Conservation (phyloP, 257 asterid species). For the Voacanga thouarsii region DNA sequence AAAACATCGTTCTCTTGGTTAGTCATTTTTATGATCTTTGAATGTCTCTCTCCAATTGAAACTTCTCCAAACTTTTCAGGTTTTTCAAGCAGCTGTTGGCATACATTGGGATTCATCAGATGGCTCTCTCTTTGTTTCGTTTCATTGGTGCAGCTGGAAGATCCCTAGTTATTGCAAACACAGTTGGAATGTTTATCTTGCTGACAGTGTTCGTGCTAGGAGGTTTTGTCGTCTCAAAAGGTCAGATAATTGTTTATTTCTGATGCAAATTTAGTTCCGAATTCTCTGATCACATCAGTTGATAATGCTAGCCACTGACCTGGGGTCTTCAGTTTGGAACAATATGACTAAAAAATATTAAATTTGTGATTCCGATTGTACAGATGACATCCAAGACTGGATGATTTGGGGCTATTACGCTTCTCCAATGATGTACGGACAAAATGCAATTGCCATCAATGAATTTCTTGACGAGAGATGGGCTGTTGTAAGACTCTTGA, state of each 20-base stretch:
- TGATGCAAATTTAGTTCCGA: neutral
- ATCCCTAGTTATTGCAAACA: constrained; percentile 64
- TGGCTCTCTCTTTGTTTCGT: constrained; percentile 74
- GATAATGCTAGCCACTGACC: neutral
- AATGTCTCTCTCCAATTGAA: neutral
- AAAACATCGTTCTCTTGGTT: neutral
- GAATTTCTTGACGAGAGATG: constrained; percentile 80
- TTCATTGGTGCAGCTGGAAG: constrained; percentile 74
- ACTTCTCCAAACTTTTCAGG: constrained; percentile 22
- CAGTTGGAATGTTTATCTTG: constrained; percentile 64
- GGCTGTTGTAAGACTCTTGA: constrained; percentile 51
- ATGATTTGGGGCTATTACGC: constrained; percentile 88
- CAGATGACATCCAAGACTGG: constrained; percentile 75
- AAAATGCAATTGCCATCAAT: constrained; percentile 79
- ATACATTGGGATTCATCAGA: constrained; percentile 63
- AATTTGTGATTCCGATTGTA: neutral
- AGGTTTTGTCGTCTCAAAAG: constrained; percentile 74
- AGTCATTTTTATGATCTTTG: neutral
- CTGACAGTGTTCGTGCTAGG: constrained; percentile 62
- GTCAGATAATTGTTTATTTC: neutral
- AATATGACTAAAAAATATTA: neutral
- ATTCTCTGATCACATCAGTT: neutral
- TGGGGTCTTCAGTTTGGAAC: neutral
- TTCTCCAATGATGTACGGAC: constrained; percentile 93
- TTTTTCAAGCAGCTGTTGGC: constrained; percentile 76